Evolutionary conservation across 2,329 filamentous ascomycete genomes (phyloP).

Genomic region (Pestalotiopsis sp.): DNA sequence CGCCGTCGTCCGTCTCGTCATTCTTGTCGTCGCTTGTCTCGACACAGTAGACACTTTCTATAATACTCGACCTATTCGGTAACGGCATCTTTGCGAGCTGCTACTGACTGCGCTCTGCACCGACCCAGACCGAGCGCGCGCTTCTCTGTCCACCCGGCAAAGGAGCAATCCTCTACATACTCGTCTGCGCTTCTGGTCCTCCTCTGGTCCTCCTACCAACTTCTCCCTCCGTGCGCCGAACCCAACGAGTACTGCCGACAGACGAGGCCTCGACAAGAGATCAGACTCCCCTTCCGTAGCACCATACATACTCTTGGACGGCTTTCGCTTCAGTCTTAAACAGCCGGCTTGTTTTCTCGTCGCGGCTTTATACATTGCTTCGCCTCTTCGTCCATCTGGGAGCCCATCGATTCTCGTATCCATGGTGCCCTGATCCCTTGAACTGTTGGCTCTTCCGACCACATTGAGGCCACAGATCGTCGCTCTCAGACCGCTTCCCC

Average conservation of each 20-base stretch:
- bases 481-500: background rate
- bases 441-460: slow-evolving; percentile 1
- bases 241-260: background rate
- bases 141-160: background rate
- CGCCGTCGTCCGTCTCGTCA: background rate
- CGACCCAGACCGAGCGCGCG: background rate
- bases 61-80: background rate
- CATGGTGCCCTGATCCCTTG: background rate
- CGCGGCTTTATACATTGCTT: background rate
- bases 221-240: background rate
- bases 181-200: background rate
- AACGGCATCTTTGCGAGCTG: background rate
- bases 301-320: background rate
- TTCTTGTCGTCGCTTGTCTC: background rate
- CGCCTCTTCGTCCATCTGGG: background rate
- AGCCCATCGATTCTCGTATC: slow-evolving; percentile 2
- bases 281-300: background rate
- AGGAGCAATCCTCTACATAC: background rate
- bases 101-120: background rate
- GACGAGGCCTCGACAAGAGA: background rate
- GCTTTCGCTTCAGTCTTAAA: background rate
- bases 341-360: slow-evolving; percentile 6
- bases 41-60: background rate
- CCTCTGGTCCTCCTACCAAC: background rate
- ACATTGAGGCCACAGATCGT: background rate